A percentile compares a stretch with the other conserved stretches of the same genome.
These are phyloP conservation scores for Aspergillus biplanus DNA, from an alignment of 495 filamentous ascomycete species.

Conservation along the genomic window DNA sequence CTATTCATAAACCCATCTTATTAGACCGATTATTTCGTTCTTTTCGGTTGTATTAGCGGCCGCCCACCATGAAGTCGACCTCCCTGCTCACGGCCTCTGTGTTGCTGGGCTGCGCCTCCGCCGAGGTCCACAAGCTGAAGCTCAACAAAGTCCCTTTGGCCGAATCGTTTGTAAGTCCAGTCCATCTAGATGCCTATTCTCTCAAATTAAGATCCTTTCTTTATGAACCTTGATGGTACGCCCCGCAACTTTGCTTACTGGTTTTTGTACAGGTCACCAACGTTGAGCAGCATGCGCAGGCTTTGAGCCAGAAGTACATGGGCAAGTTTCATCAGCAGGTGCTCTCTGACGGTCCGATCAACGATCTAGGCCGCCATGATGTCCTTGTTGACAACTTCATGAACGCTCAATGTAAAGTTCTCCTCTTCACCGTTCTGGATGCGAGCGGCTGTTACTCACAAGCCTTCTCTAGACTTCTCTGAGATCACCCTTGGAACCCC, in stretches of 20 bases:
- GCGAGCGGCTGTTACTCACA: slow-evolving; percentile 1
- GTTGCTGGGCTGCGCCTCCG: slow-evolving; percentile 82
- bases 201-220: background rate
- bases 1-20: slow-evolving; percentile 15
- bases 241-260: slow-evolving; percentile 22
- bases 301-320: slow-evolving; percentile 85
- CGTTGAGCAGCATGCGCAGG: slow-evolving; percentile 77
- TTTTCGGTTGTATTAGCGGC: slow-evolving; percentile 17
- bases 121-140: slow-evolving; percentile 90
- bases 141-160: slow-evolving; percentile 93
- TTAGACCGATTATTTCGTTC: slow-evolving; percentile 16
- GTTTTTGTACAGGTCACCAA: slow-evolving; percentile 61
- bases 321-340: slow-evolving; percentile 71
- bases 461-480: slow-evolving; percentile 78
- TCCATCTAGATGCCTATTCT: background rate
- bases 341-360: slow-evolving; percentile 74
- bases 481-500: slow-evolving; percentile 92
- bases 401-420: slow-evolving; percentile 91
- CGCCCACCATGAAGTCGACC: slow-evolving; percentile 77
- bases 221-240: background rate
- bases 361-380: slow-evolving; percentile 69
- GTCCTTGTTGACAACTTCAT: slow-evolving; percentile 96
- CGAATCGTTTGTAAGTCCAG: slow-evolving; percentile 81
- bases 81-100: slow-evolving; percentile 72
- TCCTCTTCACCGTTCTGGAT: slow-evolving; percentile 8